Evolutionary conservation across 2,329 filamentous ascomycete species (phyloP), one percentile per base, ranked within the genome.

Genomic region (Clarireedia homoeocarpa): DNA sequence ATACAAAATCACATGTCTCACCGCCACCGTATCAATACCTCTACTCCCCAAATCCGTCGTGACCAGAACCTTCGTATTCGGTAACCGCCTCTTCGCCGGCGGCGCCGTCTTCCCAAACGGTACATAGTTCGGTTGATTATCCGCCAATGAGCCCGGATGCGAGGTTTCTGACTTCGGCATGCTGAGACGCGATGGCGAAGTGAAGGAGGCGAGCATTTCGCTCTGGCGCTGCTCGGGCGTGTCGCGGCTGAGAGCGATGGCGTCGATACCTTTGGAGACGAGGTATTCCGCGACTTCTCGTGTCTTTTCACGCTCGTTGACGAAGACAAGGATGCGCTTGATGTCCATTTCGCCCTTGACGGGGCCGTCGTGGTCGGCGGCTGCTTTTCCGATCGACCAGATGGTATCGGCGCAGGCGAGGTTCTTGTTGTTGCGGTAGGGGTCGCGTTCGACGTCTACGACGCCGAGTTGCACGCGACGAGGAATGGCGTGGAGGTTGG

Each of bases 351-450:
- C 75, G 42, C 75, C 80, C 53, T 80, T 78, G 27, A 75, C 72
- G 26, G 73, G 69, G 4, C 80, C 79, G 55, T 86, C 82, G 60
- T 85, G 77, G 26, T 75, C 75, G 6, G 77, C 74, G 1, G 81
- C 79, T 45, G 91, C 86, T 69, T 89, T 91, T 58, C 91, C 91
- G 58, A 99, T 92, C 36, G 89, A 86, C 84, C 91, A 96, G 67
- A 99, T 92, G 12, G 88, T 88, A 68, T 99, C 92, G 3, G 94
- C 94, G 70, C 92, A 97, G 10, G 94, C 95, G 5, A 99, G 81
- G 65, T 86, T 81, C 71, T 95, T 94, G 77, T 96, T 96, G 67
- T 94, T 91, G 60, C 85, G 85, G 74, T 96, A 99, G 0, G 91
- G 91, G n/a, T 95, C 86, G 63, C 88, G 89, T 62, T 92, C 86